These are phyloP conservation scores for Coemansia sp. DNA, from an alignment of 192 early-diverging fungal genomes.

Conservation along the genomic window DNA sequence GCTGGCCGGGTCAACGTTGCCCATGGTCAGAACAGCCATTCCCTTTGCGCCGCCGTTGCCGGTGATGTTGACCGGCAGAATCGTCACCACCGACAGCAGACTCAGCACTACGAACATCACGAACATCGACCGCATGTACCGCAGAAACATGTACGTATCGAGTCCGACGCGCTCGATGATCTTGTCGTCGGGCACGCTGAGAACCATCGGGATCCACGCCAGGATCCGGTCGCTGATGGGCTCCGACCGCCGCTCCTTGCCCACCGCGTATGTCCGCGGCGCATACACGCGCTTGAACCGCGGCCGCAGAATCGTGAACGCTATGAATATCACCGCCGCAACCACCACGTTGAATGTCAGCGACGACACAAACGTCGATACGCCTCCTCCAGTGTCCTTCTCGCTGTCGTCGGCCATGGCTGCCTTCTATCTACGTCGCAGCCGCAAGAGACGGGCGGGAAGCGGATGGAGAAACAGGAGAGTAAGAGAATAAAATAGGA, in stretches of 20 bases:
- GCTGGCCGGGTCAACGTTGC: conserved; percentile 61
- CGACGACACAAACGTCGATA: conserved; percentile 70
- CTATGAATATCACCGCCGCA: conserved; percentile 57
- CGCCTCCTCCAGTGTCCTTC: conserved; percentile 42
- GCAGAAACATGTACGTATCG: conserved; percentile 80
- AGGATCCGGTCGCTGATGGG: conserved; percentile 56
- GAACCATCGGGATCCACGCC: conserved; percentile 60
- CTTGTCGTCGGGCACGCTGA: conserved; percentile 58
- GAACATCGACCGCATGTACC: conserved; percentile 69
- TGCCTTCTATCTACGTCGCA: background rate
- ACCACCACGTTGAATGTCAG: conserved; percentile 69
- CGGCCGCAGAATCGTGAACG: conserved; percentile 68
- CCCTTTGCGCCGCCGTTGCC: conserved; percentile 43
- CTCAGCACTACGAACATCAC: conserved; percentile 68
- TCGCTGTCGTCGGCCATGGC: conserved; percentile 11
- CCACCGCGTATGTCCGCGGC: conserved; percentile 67
- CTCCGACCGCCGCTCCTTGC: conserved; percentile 61
- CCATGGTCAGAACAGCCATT: conserved; percentile 65
- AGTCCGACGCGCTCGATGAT: conserved; percentile 64
- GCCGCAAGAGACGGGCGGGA: background rate
- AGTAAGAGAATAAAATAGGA: background rate
- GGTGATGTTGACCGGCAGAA: conserved; percentile 74
- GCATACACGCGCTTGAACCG: conserved; percentile 70
- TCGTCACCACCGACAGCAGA: conserved; percentile 62
- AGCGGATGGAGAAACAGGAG: background rate